Evolutionary conservation across 1,139 yeast genomes (phyloP).

Genomic region (Kluyveromyces marxianus): DNA sequence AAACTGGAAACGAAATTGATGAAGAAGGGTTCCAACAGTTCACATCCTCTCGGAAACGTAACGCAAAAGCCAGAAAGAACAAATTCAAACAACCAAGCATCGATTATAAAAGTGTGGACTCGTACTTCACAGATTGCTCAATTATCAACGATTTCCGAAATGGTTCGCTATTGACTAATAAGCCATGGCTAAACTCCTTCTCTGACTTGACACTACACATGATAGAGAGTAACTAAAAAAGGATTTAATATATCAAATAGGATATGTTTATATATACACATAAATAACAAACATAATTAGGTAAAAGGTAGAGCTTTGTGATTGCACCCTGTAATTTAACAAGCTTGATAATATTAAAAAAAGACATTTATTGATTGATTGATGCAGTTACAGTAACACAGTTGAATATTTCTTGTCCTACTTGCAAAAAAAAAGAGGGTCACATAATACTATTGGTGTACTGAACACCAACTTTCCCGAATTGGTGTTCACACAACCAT

Average conservation of each 20-base stretch:
- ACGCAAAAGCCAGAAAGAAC: slow-evolving; percentile 19
- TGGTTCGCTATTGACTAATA: slow-evolving; percentile 18
- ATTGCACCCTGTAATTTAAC: background rate
- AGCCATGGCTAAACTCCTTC: slow-evolving; percentile 46
- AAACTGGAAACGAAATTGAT: background rate
- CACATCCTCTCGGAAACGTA: slow-evolving; percentile 27
- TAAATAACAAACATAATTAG: slow-evolving; percentile 1
- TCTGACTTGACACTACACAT: slow-evolving; percentile 45
- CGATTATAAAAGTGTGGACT: slow-evolving; percentile 32
- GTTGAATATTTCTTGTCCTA: background rate
- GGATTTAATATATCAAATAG: background rate
- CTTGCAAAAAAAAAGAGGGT: background rate
- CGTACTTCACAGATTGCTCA: slow-evolving; percentile 32
- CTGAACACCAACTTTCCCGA: slow-evolving; percentile 5
- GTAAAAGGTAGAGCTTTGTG: background rate
- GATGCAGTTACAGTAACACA: background rate
- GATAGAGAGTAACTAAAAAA: slow-evolving; percentile 8
- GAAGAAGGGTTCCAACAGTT: slow-evolving; percentile 3
- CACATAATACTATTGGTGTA: background rate
- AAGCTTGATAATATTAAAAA: background rate
- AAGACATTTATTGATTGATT: background rate
- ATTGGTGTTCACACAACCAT: background rate
- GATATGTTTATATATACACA: background rate
- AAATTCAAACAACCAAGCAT: slow-evolving; percentile 32
- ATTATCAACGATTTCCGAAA: slow-evolving; percentile 19